Percentiles rank a stretch among this genome's conserved stretches.
Evolutionary conservation across 1,284 basidiomycete genomes (phyloP).

Genomic region (Fomitopsis pinicola): DNA sequence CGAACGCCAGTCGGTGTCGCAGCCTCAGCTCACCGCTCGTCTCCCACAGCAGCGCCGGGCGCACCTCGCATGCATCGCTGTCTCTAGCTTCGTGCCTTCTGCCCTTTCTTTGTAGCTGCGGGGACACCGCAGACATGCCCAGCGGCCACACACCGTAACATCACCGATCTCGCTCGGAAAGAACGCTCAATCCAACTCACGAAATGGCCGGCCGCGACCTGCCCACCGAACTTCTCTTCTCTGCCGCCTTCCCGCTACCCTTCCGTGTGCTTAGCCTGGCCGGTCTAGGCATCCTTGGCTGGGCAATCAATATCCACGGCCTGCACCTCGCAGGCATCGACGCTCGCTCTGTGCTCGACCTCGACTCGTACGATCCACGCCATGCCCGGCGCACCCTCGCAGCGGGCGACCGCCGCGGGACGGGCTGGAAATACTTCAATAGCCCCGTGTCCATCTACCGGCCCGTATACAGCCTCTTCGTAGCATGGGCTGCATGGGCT

Average conservation of each 20-base stretch:
- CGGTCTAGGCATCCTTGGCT: conserved; percentile 34
- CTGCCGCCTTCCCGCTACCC: conserved; percentile 32
- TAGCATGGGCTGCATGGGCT: conserved; percentile 55
- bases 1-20: neutral
- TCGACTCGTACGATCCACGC: conserved; percentile 34
- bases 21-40: too few species aligned
- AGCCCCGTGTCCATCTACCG: conserved; percentile 43
- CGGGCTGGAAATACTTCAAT: conserved; percentile 29
- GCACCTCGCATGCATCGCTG: neutral
- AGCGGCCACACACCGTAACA: neutral
- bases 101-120: neutral
- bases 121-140: neutral
- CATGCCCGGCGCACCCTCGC: conserved; percentile 27
- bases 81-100: neutral
- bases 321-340: conserved; percentile 76
- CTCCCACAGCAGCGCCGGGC: neutral
- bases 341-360: conserved; percentile 61
- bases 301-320: conserved; percentile 82
- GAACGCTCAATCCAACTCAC: neutral
- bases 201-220: conserved; percentile 3
- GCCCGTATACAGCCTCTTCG: conserved; percentile 67
- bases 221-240: conserved; percentile 21
- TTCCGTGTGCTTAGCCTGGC: conserved; percentile 36
- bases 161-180: neutral
- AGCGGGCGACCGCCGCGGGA: conserved; percentile 20